phyloP scores from a whole-genome alignment of 2,329 filamentous ascomycete genomes.

The Aspergillus sp. region DNA sequence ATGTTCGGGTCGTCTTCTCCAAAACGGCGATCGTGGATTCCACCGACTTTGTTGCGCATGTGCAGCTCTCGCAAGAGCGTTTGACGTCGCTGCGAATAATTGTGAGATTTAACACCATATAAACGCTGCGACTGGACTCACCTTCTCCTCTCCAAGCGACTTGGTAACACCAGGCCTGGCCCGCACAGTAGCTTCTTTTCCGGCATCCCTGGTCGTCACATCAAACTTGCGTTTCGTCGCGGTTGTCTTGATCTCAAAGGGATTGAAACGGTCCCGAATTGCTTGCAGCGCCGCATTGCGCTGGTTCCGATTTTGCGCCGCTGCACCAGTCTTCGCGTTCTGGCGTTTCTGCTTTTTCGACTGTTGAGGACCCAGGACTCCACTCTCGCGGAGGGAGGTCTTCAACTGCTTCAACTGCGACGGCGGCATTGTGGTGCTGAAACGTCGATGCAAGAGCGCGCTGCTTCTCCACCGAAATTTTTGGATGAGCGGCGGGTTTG shows the following conservation, averaged over 20 bases:
- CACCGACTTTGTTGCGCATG: slow-evolving; percentile 83
- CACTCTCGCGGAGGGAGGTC: slow-evolving; percentile 81
- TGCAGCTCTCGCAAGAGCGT: slow-evolving; percentile 90
- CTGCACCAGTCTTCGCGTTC: slow-evolving; percentile 63
- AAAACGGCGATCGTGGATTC: slow-evolving; percentile 87
- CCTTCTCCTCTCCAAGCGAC: slow-evolving; percentile 80
- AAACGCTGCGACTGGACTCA: slow-evolving; percentile 37
- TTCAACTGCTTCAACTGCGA: slow-evolving; percentile 97
- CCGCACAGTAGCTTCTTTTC: slow-evolving; percentile 52
- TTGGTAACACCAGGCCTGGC: slow-evolving; percentile 81
- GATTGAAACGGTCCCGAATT: slow-evolving; percentile 96
- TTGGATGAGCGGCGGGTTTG: slow-evolving; percentile 13
- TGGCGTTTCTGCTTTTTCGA: slow-evolving; percentile 92
- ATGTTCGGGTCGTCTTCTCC: slow-evolving; percentile 93
- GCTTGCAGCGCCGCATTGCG: slow-evolving; percentile 73
- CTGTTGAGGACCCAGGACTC: slow-evolving; percentile 84
- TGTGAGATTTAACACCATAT: too few species aligned
- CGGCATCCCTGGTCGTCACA: slow-evolving; percentile 63
- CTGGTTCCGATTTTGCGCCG: slow-evolving; percentile 71
- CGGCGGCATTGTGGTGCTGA: slow-evolving; percentile 67
- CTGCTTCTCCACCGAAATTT: slow-evolving; percentile 25
- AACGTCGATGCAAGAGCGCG: slow-evolving; percentile 10
- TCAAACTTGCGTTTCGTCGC: slow-evolving; percentile 79
- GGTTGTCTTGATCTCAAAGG: slow-evolving; percentile 87
- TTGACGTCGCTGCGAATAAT: slow-evolving; percentile 60